phyloP scores from a whole-genome alignment of 2,329 filamentous ascomycete species.

The Gaeumannomyces sp. region DNA sequence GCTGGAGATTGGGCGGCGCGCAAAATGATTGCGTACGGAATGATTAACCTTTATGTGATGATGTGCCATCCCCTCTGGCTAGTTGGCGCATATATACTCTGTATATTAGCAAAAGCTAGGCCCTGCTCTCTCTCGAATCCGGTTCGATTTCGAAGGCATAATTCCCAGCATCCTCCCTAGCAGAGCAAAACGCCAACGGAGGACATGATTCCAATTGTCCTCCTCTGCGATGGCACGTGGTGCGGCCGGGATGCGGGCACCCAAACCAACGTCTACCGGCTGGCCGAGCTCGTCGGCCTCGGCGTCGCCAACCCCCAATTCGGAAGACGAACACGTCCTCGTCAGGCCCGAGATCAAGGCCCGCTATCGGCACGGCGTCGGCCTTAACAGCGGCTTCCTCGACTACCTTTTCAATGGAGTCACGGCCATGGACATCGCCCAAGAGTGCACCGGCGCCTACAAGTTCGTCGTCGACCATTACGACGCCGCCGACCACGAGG shows the following conservation, averaged over 20 bases:
- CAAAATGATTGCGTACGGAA: no score
- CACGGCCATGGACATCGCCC: slow-evolving; percentile 6
- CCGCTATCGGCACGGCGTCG: slow-evolving; percentile 8
- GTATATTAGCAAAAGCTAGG: no score
- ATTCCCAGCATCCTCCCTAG: no score
- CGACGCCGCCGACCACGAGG: slow-evolving; percentile 14
- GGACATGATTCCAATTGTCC: no score
- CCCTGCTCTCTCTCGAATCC: no score
- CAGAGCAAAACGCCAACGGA: no score
- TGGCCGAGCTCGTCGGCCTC: slow-evolving; percentile 10
- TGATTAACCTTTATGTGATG: no score
- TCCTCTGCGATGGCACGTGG: slow-evolving; percentile 8
- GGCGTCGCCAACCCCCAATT: no score
- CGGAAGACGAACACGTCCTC: background rate
- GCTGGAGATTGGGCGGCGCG: no score
- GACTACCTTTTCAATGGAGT: slow-evolving; percentile 9
- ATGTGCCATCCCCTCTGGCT: no score
- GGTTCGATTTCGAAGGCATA: no score
- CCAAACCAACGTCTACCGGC: slow-evolving; percentile 10
- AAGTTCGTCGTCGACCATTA: slow-evolving; percentile 18
- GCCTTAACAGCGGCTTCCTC: slow-evolving; percentile 8
- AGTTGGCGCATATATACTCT: no score
- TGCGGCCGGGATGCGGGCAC: slow-evolving; percentile 8
- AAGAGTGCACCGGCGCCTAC: slow-evolving; percentile 10
- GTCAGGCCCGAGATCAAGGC: background rate